These are phyloP conservation scores for Hirschfeldia incana DNA, from an alignment of 345 rosid genomes.

Conservation along the genomic window DNA sequence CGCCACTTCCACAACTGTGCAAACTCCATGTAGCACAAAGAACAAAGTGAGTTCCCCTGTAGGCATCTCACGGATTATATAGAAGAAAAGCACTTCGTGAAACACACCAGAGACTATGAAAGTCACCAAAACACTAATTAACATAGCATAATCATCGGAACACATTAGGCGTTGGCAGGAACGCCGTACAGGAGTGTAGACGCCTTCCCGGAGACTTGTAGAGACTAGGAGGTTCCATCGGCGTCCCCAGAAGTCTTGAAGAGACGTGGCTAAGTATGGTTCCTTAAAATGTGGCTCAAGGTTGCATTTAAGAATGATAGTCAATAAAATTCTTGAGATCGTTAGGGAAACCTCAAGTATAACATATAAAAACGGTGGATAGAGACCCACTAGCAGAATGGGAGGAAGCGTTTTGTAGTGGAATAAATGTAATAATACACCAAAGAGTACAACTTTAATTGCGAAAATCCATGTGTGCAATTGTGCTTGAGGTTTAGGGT, in stretches of 20 bases:
- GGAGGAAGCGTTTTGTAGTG: neutral
- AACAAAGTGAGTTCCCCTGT: neutral
- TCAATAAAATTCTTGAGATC: neutral
- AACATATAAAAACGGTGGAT: neutral
- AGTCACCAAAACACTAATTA: neutral
- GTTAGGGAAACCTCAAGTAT: neutral
- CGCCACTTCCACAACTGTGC: neutral
- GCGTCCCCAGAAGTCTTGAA: conserved; percentile 15
- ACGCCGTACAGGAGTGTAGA: conserved; percentile 6
- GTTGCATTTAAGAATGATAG: neutral
- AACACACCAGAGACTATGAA: neutral
- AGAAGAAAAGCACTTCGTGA: conserved; percentile 3
- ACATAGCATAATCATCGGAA: neutral
- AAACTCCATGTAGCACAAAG: conserved; percentile 1
- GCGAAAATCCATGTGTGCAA: neutral
- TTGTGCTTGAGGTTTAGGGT: neutral
- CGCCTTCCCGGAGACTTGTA: neutral
- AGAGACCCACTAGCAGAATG: neutral
- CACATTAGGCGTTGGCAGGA: neutral
- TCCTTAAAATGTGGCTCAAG: neutral
- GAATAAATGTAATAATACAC: neutral
- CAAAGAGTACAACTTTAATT: neutral
- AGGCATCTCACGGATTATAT: neutral
- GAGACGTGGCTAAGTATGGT: conserved; percentile 7
- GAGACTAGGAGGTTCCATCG: conserved; percentile 11